These are phyloP conservation scores for Coemansia aciculifera DNA, from an alignment of 192 early-diverging fungal species.

Conservation along the genomic window DNA sequence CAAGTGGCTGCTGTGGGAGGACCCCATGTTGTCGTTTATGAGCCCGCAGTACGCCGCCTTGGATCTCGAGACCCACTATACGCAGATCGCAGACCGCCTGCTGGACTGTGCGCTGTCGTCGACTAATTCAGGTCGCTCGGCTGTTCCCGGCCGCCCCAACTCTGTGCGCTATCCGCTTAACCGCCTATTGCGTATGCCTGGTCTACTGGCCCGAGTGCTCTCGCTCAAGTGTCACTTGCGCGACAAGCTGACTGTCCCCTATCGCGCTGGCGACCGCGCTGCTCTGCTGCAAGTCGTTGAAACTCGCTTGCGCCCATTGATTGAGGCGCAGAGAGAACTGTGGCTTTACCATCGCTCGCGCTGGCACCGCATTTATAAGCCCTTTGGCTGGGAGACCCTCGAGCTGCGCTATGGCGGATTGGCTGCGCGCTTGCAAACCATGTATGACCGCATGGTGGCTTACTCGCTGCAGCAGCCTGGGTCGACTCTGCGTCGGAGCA, in stretches of 20 bases:
- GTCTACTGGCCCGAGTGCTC: slow-evolving; percentile 66
- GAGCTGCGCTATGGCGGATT: slow-evolving; percentile 83
- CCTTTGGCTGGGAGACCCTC: slow-evolving; percentile 84
- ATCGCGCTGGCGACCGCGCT: slow-evolving; percentile 56
- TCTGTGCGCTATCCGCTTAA: slow-evolving; percentile 66
- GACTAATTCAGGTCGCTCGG: slow-evolving; percentile 18
- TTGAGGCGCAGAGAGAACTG: slow-evolving; percentile 66
- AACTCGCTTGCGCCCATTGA: slow-evolving; percentile 59
- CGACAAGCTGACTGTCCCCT: slow-evolving; percentile 61
- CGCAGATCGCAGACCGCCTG: slow-evolving; percentile 56
- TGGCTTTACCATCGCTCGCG: slow-evolving; percentile 79
- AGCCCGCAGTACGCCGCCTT: slow-evolving; percentile 73
- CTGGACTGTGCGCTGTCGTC: slow-evolving; percentile 51
- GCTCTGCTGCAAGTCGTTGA: slow-evolving; percentile 60
- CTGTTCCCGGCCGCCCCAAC: neutral
- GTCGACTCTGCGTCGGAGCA: slow-evolving; percentile 34
- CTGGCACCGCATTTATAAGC: slow-evolving; percentile 79
- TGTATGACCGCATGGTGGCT: slow-evolving; percentile 66
- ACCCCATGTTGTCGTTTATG: slow-evolving; percentile 73
- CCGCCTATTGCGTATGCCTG: slow-evolving; percentile 64
- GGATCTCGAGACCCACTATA: slow-evolving; percentile 70
- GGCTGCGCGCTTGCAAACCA: slow-evolving; percentile 62
- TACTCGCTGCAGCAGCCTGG: slow-evolving; percentile 44
- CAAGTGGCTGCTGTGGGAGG: slow-evolving; percentile 88
- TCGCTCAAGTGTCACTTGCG: slow-evolving; percentile 72